Base-by-base conservation (phyloP, 176 grass and related monocot genomes). In the Ensete glaucum region DNA sequence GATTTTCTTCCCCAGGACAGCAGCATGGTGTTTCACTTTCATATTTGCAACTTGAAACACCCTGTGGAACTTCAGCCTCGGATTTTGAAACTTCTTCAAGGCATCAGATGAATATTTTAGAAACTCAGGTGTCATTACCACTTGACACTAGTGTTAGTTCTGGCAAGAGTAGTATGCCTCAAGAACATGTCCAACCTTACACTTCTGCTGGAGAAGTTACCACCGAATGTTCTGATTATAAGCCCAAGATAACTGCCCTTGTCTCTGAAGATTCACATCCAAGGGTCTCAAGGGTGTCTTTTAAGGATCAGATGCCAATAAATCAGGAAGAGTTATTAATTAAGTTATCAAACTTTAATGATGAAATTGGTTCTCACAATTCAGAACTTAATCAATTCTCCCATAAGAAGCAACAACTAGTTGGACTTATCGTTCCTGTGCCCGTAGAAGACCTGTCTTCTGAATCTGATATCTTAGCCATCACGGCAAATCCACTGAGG, bases 361-460 rank as follows among this genome's bases (percentile, higher is more conserved):
- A 71, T 71, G 29, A n/a, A 62, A 52, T 72, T 62, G 68, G 68
- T 72, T 80, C 20, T 21, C 78, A 80, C 34, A 65, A 52, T 48
- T 54, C 57, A 60, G 16, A 13, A 26, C 29, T 60, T 52, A 43
- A 72, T 29, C 34, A 62, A 52, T 11, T 49, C 21, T 25, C 67
- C 20, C 13, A 27, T 72, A 10, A 15, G 29, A 62, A 69, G 11
- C 29, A 72, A 71, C 54, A 80, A 72, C 13, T 54, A 72, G 7
- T 13, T 24, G 53, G 14, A 1, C 23, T 54, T n/a, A 48, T 52
- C 51, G 55, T 62, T 62, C 60, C 52, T 15, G 68, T 57, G 25
- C 52, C 64, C 57, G 51, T 13, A 64, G 58, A 50, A 52, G 2
- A 51, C 59, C 29, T 62, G 59, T n/a, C 22, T 52, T 51, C 29